Percentiles rank a stretch among this genome's conserved stretches.
phyloP scores from a whole-genome alignment of 108 stramenopile genomes.

The Cyclotella sp. region DNA sequence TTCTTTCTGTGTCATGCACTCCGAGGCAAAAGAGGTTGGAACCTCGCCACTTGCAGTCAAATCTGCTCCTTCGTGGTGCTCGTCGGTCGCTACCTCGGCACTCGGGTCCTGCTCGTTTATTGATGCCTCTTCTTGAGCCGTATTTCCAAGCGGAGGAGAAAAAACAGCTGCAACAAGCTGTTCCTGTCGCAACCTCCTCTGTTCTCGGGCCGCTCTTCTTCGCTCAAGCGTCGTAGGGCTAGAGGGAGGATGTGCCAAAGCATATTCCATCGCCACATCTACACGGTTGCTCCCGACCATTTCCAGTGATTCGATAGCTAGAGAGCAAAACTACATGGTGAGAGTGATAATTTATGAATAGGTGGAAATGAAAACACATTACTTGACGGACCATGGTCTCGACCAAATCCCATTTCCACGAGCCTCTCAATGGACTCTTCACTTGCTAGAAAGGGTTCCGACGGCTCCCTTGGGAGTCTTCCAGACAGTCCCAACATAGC shows the following conservation, averaged over 20 bases:
- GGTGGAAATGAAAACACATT: background rate
- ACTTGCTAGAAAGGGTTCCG: conserved; percentile 68
- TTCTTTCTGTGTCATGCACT: background rate
- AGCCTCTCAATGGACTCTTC: conserved; percentile 79
- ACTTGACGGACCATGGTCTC: conserved; percentile 70
- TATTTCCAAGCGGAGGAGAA: background rate
- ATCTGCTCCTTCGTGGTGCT: conserved; percentile 10
- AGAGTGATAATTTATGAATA: background rate
- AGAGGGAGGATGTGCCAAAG: conserved; percentile 60
- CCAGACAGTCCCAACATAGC: conserved; percentile 17
- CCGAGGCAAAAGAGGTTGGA: background rate
- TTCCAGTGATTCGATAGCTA: conserved; percentile 74
- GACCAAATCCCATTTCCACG: conserved; percentile 90
- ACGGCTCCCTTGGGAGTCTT: conserved; percentile 18
- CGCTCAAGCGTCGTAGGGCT: conserved; percentile 45
- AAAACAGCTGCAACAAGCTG: conserved; percentile 10
- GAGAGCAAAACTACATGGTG: background rate
- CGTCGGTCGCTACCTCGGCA: background rate
- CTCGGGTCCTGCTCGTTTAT: background rate
- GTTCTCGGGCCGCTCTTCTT: conserved; percentile 40
- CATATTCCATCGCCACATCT: conserved; percentile 93
- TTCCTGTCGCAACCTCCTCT: conserved; percentile 27
- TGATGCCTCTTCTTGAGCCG: background rate
- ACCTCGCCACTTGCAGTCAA: conserved; percentile 1
- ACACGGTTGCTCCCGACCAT: conserved; percentile 70